Evolutionary conservation across 2,329 filamentous ascomycete genomes (phyloP), one percentile per base, ranked within the genome.

Genomic region (Bipolaris bicolor): DNA sequence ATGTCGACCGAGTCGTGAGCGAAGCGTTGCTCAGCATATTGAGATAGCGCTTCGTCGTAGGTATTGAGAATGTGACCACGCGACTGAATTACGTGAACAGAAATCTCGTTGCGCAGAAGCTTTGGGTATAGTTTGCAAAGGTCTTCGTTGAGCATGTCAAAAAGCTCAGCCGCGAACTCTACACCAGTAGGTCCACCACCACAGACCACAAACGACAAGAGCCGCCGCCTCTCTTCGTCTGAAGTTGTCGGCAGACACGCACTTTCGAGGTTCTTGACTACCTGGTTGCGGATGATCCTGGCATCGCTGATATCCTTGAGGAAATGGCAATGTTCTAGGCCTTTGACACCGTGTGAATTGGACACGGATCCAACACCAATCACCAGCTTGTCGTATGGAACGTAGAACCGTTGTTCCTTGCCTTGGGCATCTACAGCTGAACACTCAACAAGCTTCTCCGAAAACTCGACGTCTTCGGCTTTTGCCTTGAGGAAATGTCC

Each of bases 371-470:
- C 94, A 57, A 98, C 93, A 24, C 89, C 93, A 68, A 99, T 83
- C 26, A 99, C 90, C 45, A 99, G 83, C 80, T 99, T 99, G 76
- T 99, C 96, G 74, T 99, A 99, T 0, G 95, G 95, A 1, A 99
- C 84, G 74, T 99, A 99, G 79, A 98, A 99, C 39, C 87, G 83
- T 54, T 87, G 82, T 68, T 90, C 87, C n/a, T 90, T 81, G 4
- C 95, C 95, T 57, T 82, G 77, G 3, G 85, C 77, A 64, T 92
- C 90, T 2, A 82, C 73, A 65, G 96, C 90, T 0, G 90, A 88
- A 1, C 97, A 85, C 75, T 99, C 95, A 6, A 99, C 88, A 54
- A 99, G 80, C 74, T 96, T 96, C 69, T 93, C 85, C 0, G 90
- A 92, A 73, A 98, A 97, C 52, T 97, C 92, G 22, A 99, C 88